phyloP scores from a whole-genome alignment of 129 eudicot genomes.

The Artemisia argyi region DNA sequence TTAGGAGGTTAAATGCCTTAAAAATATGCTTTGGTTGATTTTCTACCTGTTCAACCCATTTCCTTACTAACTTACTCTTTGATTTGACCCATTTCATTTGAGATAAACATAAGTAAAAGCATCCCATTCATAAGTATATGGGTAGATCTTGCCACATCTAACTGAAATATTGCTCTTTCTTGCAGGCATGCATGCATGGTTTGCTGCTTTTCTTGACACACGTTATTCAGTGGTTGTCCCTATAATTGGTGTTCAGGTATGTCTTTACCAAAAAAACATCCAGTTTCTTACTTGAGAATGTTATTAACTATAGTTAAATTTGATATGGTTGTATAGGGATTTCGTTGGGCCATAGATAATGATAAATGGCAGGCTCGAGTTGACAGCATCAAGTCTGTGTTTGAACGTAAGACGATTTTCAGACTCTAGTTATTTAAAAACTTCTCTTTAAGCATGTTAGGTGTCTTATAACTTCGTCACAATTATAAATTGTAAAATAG shows the following conservation, averaged over 20 bases:
- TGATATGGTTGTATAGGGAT: constrained; percentile 55
- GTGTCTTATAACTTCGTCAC: too few species aligned
- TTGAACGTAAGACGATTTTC: constrained; percentile 59
- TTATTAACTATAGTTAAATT: constrained; percentile 14
- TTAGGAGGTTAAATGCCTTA: too few species aligned
- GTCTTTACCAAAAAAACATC: constrained; percentile 12
- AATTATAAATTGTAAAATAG: not conserved
- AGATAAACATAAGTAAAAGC: too few species aligned
- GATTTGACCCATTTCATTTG: too few species aligned
- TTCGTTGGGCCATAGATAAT: constrained; percentile 94
- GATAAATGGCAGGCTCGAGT: constrained; percentile 94
- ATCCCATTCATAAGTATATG: too few species aligned
- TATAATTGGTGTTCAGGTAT: constrained; percentile 94
- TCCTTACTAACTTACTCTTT: too few species aligned
- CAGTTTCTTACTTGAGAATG: constrained; percentile 6
- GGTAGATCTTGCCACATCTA: too few species aligned
- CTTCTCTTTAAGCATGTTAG: too few species aligned
- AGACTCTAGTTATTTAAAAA: too few species aligned
- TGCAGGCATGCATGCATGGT: constrained; percentile 99
- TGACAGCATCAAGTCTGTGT: constrained; percentile 77
- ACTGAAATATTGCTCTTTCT: not conserved
- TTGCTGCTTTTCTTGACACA: constrained; percentile 82
- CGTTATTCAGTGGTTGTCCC: constrained; percentile 93
- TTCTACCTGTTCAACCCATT: too few species aligned
- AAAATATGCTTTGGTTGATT: too few species aligned